These are phyloP conservation scores for Dryadomyces sulphureus DNA, from an alignment of 2,329 filamentous ascomycete genomes.

Conservation along the genomic window DNA sequence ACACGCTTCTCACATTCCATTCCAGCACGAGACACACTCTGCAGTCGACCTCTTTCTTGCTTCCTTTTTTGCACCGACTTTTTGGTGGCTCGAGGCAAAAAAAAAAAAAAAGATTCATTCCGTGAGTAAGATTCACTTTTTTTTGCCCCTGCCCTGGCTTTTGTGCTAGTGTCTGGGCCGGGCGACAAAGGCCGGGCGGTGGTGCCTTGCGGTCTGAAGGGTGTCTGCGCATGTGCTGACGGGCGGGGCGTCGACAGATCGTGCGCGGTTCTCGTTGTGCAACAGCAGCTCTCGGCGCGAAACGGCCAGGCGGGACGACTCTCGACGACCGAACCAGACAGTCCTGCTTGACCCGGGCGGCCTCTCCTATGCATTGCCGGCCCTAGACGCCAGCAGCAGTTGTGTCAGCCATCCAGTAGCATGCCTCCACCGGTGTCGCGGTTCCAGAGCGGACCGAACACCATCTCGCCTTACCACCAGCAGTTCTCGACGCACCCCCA, in stretches of 20 bases:
- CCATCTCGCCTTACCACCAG: constrained; percentile 30
- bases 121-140: not conserved
- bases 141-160: not conserved
- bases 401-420: constrained; percentile 1
- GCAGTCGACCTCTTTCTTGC: not conserved
- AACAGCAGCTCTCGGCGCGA: too few relatives aligned
- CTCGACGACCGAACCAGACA: too few relatives aligned
- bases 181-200: too few relatives aligned
- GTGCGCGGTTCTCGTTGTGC: too few relatives aligned
- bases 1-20: not conserved
- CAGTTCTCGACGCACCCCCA: constrained; percentile 41
- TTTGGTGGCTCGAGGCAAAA: not conserved
- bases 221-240: too few relatives aligned
- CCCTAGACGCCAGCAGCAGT: too few relatives aligned
- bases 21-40: not conserved
- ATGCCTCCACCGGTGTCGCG: constrained; percentile 28
- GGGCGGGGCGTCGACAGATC: too few relatives aligned
- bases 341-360: not conserved
- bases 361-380: not conserved
- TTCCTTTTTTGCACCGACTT: not conserved
- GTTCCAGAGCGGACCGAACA: constrained; percentile 31
- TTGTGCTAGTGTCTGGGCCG: not conserved
- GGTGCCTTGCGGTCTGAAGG: too few relatives aligned
- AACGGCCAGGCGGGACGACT: too few relatives aligned
- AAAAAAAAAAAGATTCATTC: not conserved